Percentiles rank a stretch among this genome's conserved stretches.
Conservation (phyloP, 257 asterid species). For the Gentiana macrophylla region DNA sequence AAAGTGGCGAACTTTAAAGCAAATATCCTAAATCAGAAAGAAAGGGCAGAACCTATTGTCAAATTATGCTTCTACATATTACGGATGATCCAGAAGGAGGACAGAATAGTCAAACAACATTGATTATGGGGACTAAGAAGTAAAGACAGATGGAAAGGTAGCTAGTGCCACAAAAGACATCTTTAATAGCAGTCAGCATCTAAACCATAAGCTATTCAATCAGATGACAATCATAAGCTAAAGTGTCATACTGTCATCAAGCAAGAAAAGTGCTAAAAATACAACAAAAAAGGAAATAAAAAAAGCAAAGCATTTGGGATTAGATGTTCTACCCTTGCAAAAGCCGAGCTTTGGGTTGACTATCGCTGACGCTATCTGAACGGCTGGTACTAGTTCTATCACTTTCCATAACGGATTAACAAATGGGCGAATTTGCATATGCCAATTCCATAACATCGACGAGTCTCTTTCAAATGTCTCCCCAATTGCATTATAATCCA, state of each 20-base stretch:
- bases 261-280: neutral
- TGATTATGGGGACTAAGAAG: no score
- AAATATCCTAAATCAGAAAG: neutral
- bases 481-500: constrained; percentile 58
- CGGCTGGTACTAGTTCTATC: constrained; percentile 34
- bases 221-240: neutral
- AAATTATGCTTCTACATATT: no score
- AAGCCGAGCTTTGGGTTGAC: constrained; percentile 44
- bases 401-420: constrained; percentile 60
- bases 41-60: no score
- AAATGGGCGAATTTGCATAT: constrained; percentile 28
- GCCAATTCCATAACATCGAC: constrained; percentile 38
- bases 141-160: no score
- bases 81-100: no score
- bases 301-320: constrained; percentile 4
- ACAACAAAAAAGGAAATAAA: neutral
- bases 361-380: constrained; percentile 42
- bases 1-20: neutral
- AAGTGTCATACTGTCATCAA: neutral
- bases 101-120: no score
- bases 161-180: no score
- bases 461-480: constrained; percentile 38
- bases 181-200: no score
- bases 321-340: constrained; percentile 52
- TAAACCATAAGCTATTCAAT: no score